Evolutionary conservation across 352 stramenopile genomes (phyloP).

Genomic region (Globisporangium polare): DNA sequence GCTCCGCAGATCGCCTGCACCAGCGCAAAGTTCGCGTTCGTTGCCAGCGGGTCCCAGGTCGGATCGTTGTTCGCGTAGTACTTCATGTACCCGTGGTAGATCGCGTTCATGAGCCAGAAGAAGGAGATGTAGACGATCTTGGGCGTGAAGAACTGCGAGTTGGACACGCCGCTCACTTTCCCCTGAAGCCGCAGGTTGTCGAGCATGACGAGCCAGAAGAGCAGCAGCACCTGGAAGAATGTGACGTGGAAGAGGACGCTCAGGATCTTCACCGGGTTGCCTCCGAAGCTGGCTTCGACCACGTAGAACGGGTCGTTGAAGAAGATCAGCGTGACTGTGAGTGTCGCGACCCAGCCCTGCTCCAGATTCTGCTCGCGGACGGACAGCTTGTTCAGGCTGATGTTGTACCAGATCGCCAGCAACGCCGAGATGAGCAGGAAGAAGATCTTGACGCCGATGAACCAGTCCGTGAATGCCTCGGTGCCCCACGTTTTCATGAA

Average conservation of each 20-base stretch:
- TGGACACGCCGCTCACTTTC: slow-evolving; percentile 43
- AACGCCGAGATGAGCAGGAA: slow-evolving; percentile 39
- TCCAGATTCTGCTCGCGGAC: slow-evolving; percentile 52
- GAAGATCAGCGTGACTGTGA: slow-evolving; percentile 40
- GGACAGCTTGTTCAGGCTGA: slow-evolving; percentile 37
- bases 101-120: slow-evolving; percentile 50
- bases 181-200: slow-evolving; percentile 58
- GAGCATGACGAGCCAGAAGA: slow-evolving; percentile 54
- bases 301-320: slow-evolving; percentile 67
- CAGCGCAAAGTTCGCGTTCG: slow-evolving; percentile 36
- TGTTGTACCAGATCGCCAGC: slow-evolving; percentile 41
- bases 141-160: slow-evolving; percentile 45
- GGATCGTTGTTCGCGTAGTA: slow-evolving; percentile 57
- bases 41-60: slow-evolving; percentile 36
- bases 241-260: slow-evolving; percentile 50
- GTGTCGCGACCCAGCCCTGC: slow-evolving; percentile 46
- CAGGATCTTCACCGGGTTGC: slow-evolving; percentile 44
- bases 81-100: slow-evolving; percentile 62
- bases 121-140: slow-evolving; percentile 46
- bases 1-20: slow-evolving; percentile 31
- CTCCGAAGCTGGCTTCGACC: slow-evolving; percentile 39
- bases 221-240: slow-evolving; percentile 54
- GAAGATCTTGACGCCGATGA: slow-evolving; percentile 56
- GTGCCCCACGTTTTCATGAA: slow-evolving; percentile 61
- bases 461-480: slow-evolving; percentile 44